phyloP scores from a whole-genome alignment of 1,139 yeast genomes.

The Protomyces macrosporus region DNA sequence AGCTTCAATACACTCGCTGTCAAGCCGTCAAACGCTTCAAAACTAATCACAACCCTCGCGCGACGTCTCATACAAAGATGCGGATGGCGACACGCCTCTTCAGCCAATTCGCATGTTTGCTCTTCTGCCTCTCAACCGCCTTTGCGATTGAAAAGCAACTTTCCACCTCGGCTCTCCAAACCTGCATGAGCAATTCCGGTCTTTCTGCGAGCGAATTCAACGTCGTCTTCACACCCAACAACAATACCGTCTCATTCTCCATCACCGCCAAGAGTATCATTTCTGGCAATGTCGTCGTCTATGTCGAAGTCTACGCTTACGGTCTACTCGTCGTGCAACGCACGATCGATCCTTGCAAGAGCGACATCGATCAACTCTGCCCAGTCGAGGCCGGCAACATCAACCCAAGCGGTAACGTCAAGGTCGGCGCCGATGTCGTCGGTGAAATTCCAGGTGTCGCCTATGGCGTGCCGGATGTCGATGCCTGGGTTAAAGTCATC shows the following conservation, averaged over 20 bases:
- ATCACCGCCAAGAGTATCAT: slow-evolving; percentile 76
- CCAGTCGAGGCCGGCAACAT: slow-evolving; percentile 86
- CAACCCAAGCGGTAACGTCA: slow-evolving; percentile 56
- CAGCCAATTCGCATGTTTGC: background rate
- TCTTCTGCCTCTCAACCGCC: slow-evolving; percentile 1
- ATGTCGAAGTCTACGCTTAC: slow-evolving; percentile 66
- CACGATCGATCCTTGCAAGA: slow-evolving; percentile 59
- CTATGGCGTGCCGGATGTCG: slow-evolving; percentile 86
- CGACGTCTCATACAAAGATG: background rate
- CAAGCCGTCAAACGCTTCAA: too few species aligned
- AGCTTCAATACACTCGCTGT: too few species aligned
- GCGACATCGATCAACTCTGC: slow-evolving; percentile 56
- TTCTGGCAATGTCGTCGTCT: slow-evolving; percentile 65
- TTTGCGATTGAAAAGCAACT: slow-evolving; percentile 8
- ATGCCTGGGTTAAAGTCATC: slow-evolving; percentile 77
- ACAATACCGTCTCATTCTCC: slow-evolving; percentile 58
- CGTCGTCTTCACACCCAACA: slow-evolving; percentile 63
- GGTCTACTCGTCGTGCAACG: slow-evolving; percentile 65
- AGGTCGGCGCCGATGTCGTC: slow-evolving; percentile 44
- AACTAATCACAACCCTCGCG: too few species aligned
- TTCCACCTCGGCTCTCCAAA: slow-evolving; percentile 54
- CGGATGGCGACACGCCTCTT: slow-evolving; percentile 1
- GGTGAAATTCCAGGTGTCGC: slow-evolving; percentile 71
- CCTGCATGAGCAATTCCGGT: slow-evolving; percentile 89
- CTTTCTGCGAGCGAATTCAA: slow-evolving; percentile 84